Evolutionary conservation across 2,329 filamentous ascomycete species (phyloP), one percentile per base, ranked within the genome.

Genomic region (Colletotrichum karsti): DNA sequence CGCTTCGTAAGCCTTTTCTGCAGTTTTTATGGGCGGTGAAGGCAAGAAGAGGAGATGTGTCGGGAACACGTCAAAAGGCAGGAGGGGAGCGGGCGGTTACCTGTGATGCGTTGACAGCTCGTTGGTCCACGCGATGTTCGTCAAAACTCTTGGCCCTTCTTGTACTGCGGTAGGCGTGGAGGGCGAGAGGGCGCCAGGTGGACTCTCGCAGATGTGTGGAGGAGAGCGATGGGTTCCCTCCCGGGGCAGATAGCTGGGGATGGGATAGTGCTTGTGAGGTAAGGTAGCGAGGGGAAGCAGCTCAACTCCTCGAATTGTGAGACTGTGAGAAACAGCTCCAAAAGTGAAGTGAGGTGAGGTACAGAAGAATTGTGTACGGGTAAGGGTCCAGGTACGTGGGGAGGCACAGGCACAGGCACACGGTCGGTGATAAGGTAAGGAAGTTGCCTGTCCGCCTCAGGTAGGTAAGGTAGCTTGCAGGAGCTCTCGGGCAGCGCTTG

Each of bases 1-100:
- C 53, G 63, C 67, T 61, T 57, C 69, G 67, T 63, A 59, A 69
- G 62, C 62, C 46, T 50, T 67, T 51, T 50, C 54, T 64, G 48
- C 48, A 58, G 55, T 53, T 58, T 53, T 33, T 55, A 53, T 57
- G 64, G 59, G 58, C 58, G 64, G 58, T 57, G 41, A 56, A 51
- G 33, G n/a, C 30, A 30, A 46, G 30, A 50, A 37, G 35, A 63
- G 64, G 28, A 50, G 59, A 57, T 51, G 15, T 35, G 55, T 46
- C 56, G 46, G 39, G 35, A 46, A 30, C 42, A 55, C 59, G 65
- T 62, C 64, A 58, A 67, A n/a, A 51, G 37, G 65, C 48, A 62
- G 58, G 37, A 46, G 58, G 59, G 46, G 37, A 53, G 57, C 51
- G 51, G 51, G 60, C 50, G 48, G 50, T 39, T 55, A 50, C 42